Evolutionary conservation across 768 basidiomycete genomes (phyloP).

Genomic region (Trametes cinnabarina): DNA sequence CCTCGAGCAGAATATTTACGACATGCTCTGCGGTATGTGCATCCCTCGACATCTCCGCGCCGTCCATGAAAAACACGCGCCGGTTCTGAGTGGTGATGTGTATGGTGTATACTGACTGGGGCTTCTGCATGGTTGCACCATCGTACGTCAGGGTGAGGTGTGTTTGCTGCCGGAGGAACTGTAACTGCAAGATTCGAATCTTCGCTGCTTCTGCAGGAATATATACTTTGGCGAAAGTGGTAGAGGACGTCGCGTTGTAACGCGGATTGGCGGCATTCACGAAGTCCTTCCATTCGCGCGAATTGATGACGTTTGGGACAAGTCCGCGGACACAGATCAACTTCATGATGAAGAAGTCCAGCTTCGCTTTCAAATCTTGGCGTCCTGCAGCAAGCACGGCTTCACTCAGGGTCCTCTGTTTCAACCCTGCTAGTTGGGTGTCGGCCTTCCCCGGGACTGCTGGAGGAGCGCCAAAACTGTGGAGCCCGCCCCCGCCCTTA

Average conservation of each 20-base stretch:
- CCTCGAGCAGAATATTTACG: slow-evolving; percentile 18
- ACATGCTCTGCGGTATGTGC: slow-evolving; percentile 32
- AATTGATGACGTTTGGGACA: background rate
- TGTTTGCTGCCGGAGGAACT: slow-evolving; percentile 1
- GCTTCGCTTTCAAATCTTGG: background rate
- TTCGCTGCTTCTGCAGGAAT: slow-evolving; percentile 1
- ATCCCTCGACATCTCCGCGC: slow-evolving; percentile 27
- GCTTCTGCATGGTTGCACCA: slow-evolving; percentile 29
- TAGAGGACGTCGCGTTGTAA: background rate
- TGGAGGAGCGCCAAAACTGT: no score
- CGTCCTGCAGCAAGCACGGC: background rate
- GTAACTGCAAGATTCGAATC: background rate
- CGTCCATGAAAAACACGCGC: slow-evolving; percentile 25
- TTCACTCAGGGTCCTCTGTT: background rate
- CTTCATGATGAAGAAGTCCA: background rate
- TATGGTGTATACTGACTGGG: slow-evolving; percentile 31
- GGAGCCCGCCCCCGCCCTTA: no score
- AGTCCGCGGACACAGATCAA: background rate
- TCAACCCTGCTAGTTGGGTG: no score
- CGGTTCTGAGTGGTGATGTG: slow-evolving; percentile 31
- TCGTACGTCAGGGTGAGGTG: slow-evolving; percentile 27
- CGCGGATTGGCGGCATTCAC: background rate
- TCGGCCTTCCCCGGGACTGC: no score
- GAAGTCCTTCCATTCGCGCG: background rate
- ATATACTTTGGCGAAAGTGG: background rate